Evolutionary conservation across 371 early-diverging fungal genomes (phyloP), one percentile per base, ranked within the genome.

Genomic region (Lichtheimia corymbifera): DNA sequence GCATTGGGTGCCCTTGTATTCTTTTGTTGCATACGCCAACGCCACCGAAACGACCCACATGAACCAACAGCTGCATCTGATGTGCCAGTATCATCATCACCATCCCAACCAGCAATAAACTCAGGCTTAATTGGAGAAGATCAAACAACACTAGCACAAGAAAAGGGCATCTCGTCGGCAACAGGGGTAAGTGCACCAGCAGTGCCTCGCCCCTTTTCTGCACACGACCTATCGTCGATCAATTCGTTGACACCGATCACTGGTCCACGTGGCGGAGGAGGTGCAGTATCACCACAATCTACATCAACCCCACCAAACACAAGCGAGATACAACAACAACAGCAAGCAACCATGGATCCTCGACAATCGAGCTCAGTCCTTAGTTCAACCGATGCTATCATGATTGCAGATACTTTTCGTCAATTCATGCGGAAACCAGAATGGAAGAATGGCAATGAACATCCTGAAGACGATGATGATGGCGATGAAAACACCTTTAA

Each of bases 391-490:
- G 80, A 80, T 62, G 80, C 80, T 0, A 27, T 80, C 6, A 68
- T 80, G 77, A 77, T 80, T 40, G 80, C 77, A 15, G 80, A 80
- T 49, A 80, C 77, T 2, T 80, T 80, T 53, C 62, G 80, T 25
- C 75, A 77, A 25, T 72, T 73, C 28, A 73, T 80, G 77, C 70
- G 80, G 57, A 80, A 80, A 57, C 80, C 80, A 14, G 77, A 77
- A 24, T 80, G 80, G 80, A 71, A 68, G 41, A 74, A 73, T 43
- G 58, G 60, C 30, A 27, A 61, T 7, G 63, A 67, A 41, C 57
- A 62, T 24, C 55, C 60, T 20, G 62, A 59, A 11, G 41, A 53
- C 41, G 50, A 59, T 20, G 57, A 59, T 24, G 61, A 58, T 18
- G 45, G 50, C 5, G 57, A 65, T 9, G 53, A 44, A 18, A 58